Percentiles rank a stretch among this genome's conserved stretches.
These are phyloP conservation scores for Artemisia tridentata DNA, from an alignment of 129 eudicot genomes.

Conservation along the genomic window DNA sequence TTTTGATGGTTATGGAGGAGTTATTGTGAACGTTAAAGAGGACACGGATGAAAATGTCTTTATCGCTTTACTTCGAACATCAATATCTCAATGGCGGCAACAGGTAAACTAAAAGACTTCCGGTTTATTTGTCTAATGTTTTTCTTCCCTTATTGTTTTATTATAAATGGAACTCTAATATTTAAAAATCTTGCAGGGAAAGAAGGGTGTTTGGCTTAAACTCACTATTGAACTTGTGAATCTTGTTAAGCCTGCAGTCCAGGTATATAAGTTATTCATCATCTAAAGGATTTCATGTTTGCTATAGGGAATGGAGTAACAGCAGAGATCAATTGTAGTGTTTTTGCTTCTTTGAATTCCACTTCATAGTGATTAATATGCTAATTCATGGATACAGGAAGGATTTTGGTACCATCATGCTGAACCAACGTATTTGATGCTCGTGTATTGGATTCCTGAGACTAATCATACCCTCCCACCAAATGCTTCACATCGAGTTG, in stretches of 20 bases:
- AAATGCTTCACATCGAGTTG: conserved; percentile 63
- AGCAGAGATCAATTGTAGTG: neutral
- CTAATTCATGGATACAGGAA: conserved; percentile 28
- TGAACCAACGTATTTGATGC: conserved; percentile 57
- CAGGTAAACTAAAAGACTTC: conserved; percentile 25
- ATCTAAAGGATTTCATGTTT: neutral
- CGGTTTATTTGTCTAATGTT: neutral
- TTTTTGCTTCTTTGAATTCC: neutral
- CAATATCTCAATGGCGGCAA: conserved; percentile 42
- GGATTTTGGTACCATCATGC: conserved; percentile 83
- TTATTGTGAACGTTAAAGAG: conserved; percentile 35
- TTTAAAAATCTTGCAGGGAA: conserved; percentile 36
- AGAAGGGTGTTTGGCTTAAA: conserved; percentile 59
- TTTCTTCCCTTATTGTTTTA: neutral
- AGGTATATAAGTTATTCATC: conserved; percentile 28
- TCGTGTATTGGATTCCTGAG: conserved; percentile 56
- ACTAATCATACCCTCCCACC: conserved; percentile 46
- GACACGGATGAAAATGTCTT: conserved; percentile 38
- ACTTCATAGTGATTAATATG: neutral
- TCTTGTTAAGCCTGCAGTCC: conserved; percentile 57
- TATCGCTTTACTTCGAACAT: conserved; percentile 41
- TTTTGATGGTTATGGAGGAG: conserved; percentile 48
- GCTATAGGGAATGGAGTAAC: too few species aligned
- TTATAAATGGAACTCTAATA: neutral
- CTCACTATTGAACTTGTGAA: conserved; percentile 42